Conservation (phyloP, 2,329 filamentous ascomycete genomes). For the Pseudofabraea citricarpa region DNA sequence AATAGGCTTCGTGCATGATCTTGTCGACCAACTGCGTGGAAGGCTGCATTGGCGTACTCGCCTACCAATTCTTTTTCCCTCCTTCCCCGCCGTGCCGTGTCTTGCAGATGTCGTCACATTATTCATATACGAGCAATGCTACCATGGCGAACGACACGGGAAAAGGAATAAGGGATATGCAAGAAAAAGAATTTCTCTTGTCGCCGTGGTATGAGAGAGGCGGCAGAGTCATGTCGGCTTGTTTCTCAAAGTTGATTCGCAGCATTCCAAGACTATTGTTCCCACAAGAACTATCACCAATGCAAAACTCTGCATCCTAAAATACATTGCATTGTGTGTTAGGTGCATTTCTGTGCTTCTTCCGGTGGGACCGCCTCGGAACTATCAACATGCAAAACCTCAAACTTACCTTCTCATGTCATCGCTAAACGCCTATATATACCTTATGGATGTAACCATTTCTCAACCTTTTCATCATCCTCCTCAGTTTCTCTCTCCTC, state of each 20-base stretch:
- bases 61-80: background rate
- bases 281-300: too few species aligned
- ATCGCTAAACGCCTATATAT: too few species aligned
- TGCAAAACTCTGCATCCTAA: background rate
- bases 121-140: background rate
- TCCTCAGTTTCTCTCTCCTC: too few species aligned
- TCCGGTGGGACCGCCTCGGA: too few species aligned
- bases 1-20: background rate
- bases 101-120: conserved; percentile 1
- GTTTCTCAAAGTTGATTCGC: too few species aligned
- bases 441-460: too few species aligned
- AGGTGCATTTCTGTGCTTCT: background rate
- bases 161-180: background rate
- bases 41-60: background rate
- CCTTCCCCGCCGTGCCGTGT: background rate
- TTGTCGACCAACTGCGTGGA: background rate
- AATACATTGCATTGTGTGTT: background rate
- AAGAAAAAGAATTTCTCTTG: background rate
- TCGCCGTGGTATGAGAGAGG: too few species aligned
- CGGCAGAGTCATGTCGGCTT: too few species aligned
- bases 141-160: conserved; percentile 1
- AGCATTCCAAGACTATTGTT: background rate
- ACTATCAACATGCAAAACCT: too few species aligned
- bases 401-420: too few species aligned
- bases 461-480: too few species aligned